Conservation (phyloP, 768 basidiomycete genomes). For the Lactarius hatsudake region DNA sequence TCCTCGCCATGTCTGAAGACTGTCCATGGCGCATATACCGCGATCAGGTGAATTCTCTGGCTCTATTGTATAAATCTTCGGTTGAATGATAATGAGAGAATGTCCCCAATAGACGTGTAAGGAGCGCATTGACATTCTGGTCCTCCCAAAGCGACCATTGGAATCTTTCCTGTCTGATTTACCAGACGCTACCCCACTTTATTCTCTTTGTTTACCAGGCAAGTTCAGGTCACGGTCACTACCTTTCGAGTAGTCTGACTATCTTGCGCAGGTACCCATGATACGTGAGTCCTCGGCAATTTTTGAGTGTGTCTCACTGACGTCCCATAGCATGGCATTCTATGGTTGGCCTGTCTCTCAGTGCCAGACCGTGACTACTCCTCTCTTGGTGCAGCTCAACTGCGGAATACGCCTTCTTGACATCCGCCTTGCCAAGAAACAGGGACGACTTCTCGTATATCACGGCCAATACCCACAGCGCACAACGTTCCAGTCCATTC, state of each 20-base stretch:
- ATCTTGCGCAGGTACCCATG: slow-evolving; percentile 53
- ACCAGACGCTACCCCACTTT: slow-evolving; percentile 65
- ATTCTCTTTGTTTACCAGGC: slow-evolving; percentile 79
- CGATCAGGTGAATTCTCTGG: slow-evolving; percentile 43
- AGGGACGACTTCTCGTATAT: slow-evolving; percentile 66
- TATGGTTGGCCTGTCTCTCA: slow-evolving; percentile 86
- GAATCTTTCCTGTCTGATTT: slow-evolving; percentile 58
- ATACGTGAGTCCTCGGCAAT: slow-evolving; percentile 47
- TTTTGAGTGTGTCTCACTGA: slow-evolving; percentile 1
- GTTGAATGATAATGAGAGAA: slow-evolving; percentile 6
- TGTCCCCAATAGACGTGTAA: slow-evolving; percentile 41
- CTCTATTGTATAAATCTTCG: background rate
- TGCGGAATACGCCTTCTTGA: slow-evolving; percentile 82
- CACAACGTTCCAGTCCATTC: slow-evolving; percentile 63
- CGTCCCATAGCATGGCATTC: slow-evolving; percentile 62
- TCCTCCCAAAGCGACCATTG: slow-evolving; percentile 59
- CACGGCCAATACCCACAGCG: slow-evolving; percentile 76
- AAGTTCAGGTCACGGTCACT: slow-evolving; percentile 30
- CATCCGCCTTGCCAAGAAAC: slow-evolving; percentile 68
- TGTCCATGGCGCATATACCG: slow-evolving; percentile 61
- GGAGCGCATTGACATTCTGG: slow-evolving; percentile 46
- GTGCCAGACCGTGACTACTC: slow-evolving; percentile 67
- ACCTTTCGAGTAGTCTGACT: slow-evolving; percentile 18
- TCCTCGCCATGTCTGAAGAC: slow-evolving; percentile 40
- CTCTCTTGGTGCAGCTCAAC: slow-evolving; percentile 64